A percentile compares a stretch with the other conserved stretches of the same genome.
These are phyloP conservation scores for Boletus sensibilis DNA, from an alignment of 768 basidiomycete genomes.

Conservation along the genomic window DNA sequence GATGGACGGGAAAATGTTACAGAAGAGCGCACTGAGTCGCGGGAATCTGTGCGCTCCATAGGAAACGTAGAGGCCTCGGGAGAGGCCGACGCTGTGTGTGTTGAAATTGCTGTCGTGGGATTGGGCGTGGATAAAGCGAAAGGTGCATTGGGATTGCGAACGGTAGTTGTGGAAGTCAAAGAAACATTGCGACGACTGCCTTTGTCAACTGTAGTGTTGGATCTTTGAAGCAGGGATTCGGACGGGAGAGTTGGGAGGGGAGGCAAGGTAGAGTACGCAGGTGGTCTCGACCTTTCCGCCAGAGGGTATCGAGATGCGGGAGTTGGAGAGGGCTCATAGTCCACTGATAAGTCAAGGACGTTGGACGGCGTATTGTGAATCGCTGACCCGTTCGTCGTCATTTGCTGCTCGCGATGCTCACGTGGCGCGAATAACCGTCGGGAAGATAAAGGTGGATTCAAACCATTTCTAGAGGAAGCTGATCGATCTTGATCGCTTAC, in stretches of 20 bases:
- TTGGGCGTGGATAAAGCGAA: constrained; percentile 53
- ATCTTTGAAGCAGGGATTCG: constrained; percentile 42
- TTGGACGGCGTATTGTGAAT: constrained; percentile 24
- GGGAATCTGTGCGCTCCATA: constrained; percentile 49
- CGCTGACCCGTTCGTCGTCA: constrained; percentile 5
- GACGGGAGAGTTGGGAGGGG: constrained; percentile 61
- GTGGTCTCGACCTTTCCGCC: constrained; percentile 43
- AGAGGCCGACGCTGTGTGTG: constrained; percentile 59
- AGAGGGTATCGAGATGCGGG: constrained; percentile 37
- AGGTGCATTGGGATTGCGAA: constrained; percentile 42
- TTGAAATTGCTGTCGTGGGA: constrained; percentile 65
- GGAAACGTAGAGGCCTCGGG: constrained; percentile 32
- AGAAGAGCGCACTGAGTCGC: constrained; percentile 42
- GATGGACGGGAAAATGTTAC: constrained; percentile 68
- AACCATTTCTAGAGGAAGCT: constrained; percentile 21
- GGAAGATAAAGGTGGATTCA: constrained; percentile 33
- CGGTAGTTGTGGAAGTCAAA: constrained; percentile 42
- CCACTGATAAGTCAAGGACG: constrained; percentile 31
- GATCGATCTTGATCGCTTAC: constrained; percentile 28
- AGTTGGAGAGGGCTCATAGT: constrained; percentile 48
- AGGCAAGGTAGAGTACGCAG: constrained; percentile 53
- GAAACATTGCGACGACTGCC: constrained; percentile 44
- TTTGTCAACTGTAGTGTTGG: constrained; percentile 26
- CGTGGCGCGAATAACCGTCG: constrained; percentile 59
- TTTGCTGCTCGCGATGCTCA: constrained; percentile 50